phyloP scores from a whole-genome alignment of 2,329 filamentous ascomycete genomes.

The Helicocarpus griseus region DNA sequence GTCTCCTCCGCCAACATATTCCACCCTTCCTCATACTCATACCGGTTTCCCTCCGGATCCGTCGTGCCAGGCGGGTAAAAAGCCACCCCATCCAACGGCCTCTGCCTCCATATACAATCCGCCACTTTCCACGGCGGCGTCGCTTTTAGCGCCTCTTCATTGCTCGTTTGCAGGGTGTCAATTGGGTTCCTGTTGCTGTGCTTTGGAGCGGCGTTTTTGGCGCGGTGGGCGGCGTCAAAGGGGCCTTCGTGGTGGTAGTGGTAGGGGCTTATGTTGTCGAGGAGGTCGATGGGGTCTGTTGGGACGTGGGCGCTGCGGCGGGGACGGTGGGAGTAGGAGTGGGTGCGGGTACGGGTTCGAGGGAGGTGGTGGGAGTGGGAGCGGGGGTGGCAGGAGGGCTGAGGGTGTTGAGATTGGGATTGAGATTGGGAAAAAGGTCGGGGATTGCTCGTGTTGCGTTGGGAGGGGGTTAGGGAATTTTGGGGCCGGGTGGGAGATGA shows the following conservation, averaged over 20 bases:
- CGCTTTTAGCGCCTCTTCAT: constrained; percentile 66
- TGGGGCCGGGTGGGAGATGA: constrained; percentile 12
- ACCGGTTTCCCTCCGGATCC: constrained; percentile 59
- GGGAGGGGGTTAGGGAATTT: constrained; percentile 16
- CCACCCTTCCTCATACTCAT: constrained; percentile 75
- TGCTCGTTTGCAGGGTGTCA: constrained; percentile 63
- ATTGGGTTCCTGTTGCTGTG: constrained; percentile 51
- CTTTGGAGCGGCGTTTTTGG: constrained; percentile 57
- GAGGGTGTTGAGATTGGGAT: background rate
- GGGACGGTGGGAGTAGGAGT: constrained; percentile 7
- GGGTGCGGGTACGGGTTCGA: background rate
- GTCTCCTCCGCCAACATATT: constrained; percentile 66
- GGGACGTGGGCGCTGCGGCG: constrained; percentile 34
- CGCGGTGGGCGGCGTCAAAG: constrained; percentile 70
- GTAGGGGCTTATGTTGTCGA: constrained; percentile 57
- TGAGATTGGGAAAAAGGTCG: background rate
- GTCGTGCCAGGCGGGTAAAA: constrained; percentile 61
- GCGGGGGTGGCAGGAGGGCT: background rate
- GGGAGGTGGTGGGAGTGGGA: background rate
- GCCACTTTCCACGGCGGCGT: constrained; percentile 69
- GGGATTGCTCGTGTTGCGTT: background rate
- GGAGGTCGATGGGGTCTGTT: constrained; percentile 68
- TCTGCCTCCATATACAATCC: constrained; percentile 62
- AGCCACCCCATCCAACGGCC: constrained; percentile 73
- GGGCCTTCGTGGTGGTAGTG: constrained; percentile 84